Evolutionary conservation across 1,284 basidiomycete species (phyloP), one percentile per base, ranked within the genome.

Genomic region (Cryptococcus sp.): DNA sequence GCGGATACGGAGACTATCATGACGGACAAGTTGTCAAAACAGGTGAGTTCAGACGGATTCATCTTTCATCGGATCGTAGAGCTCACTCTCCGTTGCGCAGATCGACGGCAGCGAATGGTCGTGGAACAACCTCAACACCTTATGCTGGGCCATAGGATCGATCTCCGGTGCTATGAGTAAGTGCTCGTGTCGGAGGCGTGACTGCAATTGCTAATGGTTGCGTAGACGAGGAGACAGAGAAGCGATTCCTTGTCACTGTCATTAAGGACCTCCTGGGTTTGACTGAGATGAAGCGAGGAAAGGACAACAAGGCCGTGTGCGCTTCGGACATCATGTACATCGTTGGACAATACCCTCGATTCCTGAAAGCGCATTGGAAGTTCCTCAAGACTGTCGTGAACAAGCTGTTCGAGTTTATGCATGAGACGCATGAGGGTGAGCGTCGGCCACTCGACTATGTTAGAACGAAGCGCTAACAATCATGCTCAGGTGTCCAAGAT

Each of bases 291-390:
- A 99, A 99, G 81, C 89, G 95, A 54, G 96, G 96, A 52, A 99
- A 99, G 80, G 96, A 99, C 82, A 99, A 99, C 85, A 99, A 99
- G 79, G 96, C 96, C 1, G 94, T 99, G 61, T 96, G 99, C 62
- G 96, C 96, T 2, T 98, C 95, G 44, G 93, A 99, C 77, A 99
- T 99, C 82, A 99, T 99, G 96, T 99, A 99, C 80, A 99, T 99
- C 72, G 96, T 99, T 69, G 96, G 96, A 53, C 96, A 99, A 80
- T 99, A 99, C 76, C 96, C 96, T 52, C 88, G 96, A 38, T 99
- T 99, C 87, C 87, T 99, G 73, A 99, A 99, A 79, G 96, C 96
- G 22, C 96, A 99, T 78, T 99, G 96, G 96, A 99, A 98, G 82
- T 99, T 99, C 86, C 82, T 99, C 76, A 99, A 99, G 84, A 99